A percentile compares a stretch with the other conserved stretches of the same genome.
Conservation (phyloP, 1,284 basidiomycete species). For the Prillingera fragicola region DNA sequence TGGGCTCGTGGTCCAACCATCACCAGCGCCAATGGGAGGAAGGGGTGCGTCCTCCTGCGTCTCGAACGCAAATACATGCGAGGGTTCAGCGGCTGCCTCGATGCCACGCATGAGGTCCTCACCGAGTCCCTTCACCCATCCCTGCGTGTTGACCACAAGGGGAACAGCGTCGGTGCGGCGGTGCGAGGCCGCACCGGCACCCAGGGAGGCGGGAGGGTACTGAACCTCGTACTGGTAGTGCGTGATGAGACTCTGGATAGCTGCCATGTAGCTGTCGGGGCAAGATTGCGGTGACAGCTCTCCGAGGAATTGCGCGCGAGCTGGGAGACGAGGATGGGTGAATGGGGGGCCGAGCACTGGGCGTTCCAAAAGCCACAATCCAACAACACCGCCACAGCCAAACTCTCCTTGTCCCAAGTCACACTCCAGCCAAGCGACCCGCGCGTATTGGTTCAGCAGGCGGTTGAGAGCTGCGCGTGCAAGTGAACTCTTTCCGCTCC, state of each 20-base stretch:
- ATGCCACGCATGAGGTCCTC: constrained; percentile 69
- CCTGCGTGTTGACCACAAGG: constrained; percentile 90
- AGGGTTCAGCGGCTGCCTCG: constrained; percentile 62
- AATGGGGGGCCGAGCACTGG: constrained; percentile 76
- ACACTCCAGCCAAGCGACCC: constrained; percentile 83
- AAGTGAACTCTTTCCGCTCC: constrained; percentile 85
- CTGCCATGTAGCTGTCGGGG: constrained; percentile 71
- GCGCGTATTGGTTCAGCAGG: constrained; percentile 58
- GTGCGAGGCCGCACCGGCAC: constrained; percentile 12
- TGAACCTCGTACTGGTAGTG: constrained; percentile 68
- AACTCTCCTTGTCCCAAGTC: constrained; percentile 95
- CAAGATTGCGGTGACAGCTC: constrained; percentile 69
- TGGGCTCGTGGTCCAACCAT: constrained; percentile 34
- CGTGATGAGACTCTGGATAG: constrained; percentile 63
- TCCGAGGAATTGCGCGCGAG: constrained; percentile 77
- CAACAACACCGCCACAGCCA: constrained; percentile 76
- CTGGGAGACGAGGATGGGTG: constrained; percentile 67
- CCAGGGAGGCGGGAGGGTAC: constrained; percentile 42
- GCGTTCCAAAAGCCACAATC: constrained; percentile 65
- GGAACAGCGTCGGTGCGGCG: constrained; percentile 61
- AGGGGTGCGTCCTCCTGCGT: constrained; percentile 5
- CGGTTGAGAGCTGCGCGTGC: constrained; percentile 68
- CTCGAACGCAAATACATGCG: constrained; percentile 59
- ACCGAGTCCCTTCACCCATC: constrained; percentile 92
- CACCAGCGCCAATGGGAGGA: background rate